These are phyloP conservation scores for Corchorus olitorius DNA, from an alignment of 345 rosid species.

Conservation along the genomic window DNA sequence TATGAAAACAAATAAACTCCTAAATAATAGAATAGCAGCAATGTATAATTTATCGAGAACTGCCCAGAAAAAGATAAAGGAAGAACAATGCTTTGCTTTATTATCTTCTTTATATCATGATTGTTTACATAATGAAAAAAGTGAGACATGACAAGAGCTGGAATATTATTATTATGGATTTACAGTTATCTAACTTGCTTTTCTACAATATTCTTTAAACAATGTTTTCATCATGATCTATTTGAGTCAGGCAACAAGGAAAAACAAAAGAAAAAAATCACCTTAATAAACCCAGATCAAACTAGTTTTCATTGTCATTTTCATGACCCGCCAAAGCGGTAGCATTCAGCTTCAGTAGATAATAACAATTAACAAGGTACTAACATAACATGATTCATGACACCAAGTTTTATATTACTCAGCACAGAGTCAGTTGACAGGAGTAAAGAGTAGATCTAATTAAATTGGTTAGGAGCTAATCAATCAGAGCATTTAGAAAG, in stretches of 20 bases:
- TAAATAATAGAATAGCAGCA: neutral
- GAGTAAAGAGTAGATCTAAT: neutral
- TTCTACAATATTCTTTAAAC: slow-evolving; percentile 3
- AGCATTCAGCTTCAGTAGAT: neutral
- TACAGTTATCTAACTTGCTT: neutral
- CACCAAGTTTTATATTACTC: neutral
- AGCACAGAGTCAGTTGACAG: neutral
- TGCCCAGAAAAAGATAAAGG: neutral
- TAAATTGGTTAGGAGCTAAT: neutral
- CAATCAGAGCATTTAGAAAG: neutral
- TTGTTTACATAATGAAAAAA: neutral
- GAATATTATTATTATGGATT: neutral
- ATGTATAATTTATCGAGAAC: neutral
- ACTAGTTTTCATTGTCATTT: neutral
- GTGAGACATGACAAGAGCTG: neutral
- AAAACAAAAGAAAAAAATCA: neutral
- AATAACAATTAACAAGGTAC: neutral
- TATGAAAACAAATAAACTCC: neutral
- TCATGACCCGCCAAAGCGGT: neutral
- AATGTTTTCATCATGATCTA: neutral
- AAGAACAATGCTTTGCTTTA: slow-evolving; percentile 5
- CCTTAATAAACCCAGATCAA: neutral
- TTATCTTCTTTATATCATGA: neutral
- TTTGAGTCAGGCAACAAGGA: neutral
- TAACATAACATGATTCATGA: neutral